These are phyloP conservation scores for Lodderomyces pseudojiufengensis DNA, from an alignment of 1,139 yeast genomes.

Conservation along the genomic window DNA sequence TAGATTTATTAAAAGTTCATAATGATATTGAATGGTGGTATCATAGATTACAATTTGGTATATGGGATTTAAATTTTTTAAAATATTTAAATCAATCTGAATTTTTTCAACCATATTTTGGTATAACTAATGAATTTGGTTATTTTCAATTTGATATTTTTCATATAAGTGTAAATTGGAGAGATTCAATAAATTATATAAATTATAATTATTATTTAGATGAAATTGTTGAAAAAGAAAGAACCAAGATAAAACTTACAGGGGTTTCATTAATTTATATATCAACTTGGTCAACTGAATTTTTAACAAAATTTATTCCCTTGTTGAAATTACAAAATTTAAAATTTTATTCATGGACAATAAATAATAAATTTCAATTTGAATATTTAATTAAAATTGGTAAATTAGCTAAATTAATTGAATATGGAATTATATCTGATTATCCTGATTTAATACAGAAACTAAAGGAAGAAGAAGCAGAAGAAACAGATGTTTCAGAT, in stretches of 20 bases:
- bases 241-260: conserved; percentile 28
- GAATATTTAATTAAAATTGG: conserved; percentile 37
- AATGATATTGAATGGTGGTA: conserved; percentile 64
- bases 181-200: conserved; percentile 30
- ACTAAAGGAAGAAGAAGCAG: not conserved
- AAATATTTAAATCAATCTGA: conserved; percentile 45
- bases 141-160: conserved; percentile 31
- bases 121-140: conserved; percentile 17
- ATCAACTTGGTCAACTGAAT: conserved; percentile 38
- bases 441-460: conserved; percentile 40
- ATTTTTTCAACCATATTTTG: conserved; percentile 26
- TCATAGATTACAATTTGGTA: conserved; percentile 65
- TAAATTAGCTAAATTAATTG: conserved; percentile 21
- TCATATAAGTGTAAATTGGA: conserved; percentile 37
- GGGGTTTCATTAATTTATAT: conserved; percentile 41
- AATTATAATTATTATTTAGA: conserved; percentile 37
- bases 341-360: conserved; percentile 77
- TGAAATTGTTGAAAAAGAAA: conserved; percentile 18
- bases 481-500: conserved; percentile 5
- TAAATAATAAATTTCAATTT: conserved; percentile 53
- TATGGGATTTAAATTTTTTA: conserved; percentile 73
- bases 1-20: conserved; percentile 45
- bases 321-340: conserved; percentile 39
- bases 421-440: conserved; percentile 61
- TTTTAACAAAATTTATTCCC: conserved; percentile 37